Evolutionary conservation across 2,329 filamentous ascomycete species (phyloP).

Genomic region (Colletotrichum cuscutae): DNA sequence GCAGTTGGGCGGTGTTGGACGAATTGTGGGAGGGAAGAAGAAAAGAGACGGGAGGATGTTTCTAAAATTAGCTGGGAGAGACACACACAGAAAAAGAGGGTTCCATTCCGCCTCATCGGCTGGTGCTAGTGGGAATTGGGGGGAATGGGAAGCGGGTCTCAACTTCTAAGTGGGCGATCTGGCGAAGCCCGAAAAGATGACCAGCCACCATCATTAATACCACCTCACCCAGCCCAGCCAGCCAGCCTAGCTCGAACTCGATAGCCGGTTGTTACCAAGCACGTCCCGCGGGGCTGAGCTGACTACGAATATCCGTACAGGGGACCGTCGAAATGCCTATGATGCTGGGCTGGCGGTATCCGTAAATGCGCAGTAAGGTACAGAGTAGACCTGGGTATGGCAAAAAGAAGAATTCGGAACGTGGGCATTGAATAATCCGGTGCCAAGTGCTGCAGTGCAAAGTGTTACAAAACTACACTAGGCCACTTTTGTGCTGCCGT

Average conservation of each 20-base stretch:
- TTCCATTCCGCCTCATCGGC: not conserved
- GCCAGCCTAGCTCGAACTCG: too few relatives aligned
- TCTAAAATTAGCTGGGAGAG: conserved; percentile 24
- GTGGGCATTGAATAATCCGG: conserved; percentile 20
- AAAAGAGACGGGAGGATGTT: not conserved
- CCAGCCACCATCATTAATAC: conserved; percentile 25
- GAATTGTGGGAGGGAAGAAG: not conserved
- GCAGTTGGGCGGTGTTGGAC: not conserved
- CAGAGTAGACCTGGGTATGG: not conserved
- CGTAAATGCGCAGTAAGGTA: not conserved
- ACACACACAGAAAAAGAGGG: not conserved
- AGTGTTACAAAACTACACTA: not conserved
- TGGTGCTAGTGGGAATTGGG: conserved; percentile 7
- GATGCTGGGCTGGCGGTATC: too few relatives aligned
- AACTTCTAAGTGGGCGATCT: conserved; percentile 21
- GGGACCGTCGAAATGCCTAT: too few relatives aligned
- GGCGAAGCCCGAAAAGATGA: conserved; percentile 16
- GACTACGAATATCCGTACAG: not conserved
- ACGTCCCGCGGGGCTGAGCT: conserved; percentile 13
- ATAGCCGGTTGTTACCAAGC: conserved; percentile 13
- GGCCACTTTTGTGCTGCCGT: not conserved
- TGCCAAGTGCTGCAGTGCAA: not conserved
- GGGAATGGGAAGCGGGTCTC: not conserved
- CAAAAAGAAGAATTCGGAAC: not conserved
- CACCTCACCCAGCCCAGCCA: conserved; percentile 12